Conservation (phyloP, 2,329 filamentous ascomycete genomes). For the Dactylonectria macrodidyma region DNA sequence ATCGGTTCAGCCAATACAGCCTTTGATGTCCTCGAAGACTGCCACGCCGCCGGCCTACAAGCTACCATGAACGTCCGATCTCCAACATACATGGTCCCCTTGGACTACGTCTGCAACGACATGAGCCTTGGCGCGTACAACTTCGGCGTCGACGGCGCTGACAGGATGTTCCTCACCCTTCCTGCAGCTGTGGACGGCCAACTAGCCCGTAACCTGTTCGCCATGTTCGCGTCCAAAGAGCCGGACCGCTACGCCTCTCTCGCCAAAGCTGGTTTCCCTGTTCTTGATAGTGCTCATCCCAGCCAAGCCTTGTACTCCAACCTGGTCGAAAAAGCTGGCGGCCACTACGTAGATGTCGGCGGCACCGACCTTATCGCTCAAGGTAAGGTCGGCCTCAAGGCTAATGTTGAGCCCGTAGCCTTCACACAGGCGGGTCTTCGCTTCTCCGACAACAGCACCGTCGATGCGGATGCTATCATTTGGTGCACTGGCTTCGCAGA, state of each 20-base stretch:
- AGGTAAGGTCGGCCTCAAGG: constrained; percentile 26
- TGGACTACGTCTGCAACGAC: constrained; percentile 29
- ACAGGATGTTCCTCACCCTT: constrained; percentile 28
- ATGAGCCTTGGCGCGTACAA: constrained; percentile 28
- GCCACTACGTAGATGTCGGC: constrained; percentile 35
- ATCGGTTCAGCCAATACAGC: constrained; percentile 37
- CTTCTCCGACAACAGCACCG: constrained; percentile 28
- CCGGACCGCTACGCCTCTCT: constrained; percentile 30
- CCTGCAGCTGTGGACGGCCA: constrained; percentile 23
- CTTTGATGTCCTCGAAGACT: constrained; percentile 37
- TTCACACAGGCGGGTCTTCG: constrained; percentile 21
- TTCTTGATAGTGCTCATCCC: constrained; percentile 20
- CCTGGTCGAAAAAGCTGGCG: constrained; percentile 27
- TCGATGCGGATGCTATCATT: constrained; percentile 24
- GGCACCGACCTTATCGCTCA: constrained; percentile 16
- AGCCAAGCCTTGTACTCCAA: constrained; percentile 22
- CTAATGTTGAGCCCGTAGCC: constrained; percentile 12
- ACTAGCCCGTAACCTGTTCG: constrained; percentile 21
- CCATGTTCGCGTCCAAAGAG: constrained; percentile 27
- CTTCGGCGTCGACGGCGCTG: constrained; percentile 20
- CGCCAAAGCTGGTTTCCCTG: constrained; percentile 17
- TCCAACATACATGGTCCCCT: constrained; percentile 36
- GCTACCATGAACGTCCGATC: constrained; percentile 30
- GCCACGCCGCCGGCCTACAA: constrained; percentile 11
- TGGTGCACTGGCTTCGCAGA: constrained; percentile 38